Conservation (phyloP, 2,329 filamentous ascomycete species). For the Pyricularia sp. region DNA sequence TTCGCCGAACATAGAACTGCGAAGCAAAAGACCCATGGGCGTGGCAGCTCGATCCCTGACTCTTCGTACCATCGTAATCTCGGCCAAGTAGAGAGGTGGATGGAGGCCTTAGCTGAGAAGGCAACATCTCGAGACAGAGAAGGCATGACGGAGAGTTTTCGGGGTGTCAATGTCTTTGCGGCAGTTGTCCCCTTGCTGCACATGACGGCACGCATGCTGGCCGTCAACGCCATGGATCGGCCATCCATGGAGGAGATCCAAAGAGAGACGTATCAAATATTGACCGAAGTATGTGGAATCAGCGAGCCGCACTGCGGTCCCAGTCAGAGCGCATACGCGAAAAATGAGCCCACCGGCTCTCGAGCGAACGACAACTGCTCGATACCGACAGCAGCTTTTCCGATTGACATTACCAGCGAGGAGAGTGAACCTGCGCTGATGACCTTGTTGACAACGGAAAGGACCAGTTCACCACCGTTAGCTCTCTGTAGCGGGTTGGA, state of each 20-base stretch:
- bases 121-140: slow-evolving; percentile 22
- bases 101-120: slow-evolving; percentile 50
- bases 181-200: slow-evolving; percentile 43
- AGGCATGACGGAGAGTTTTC: slow-evolving; percentile 28
- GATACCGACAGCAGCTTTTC: neutral
- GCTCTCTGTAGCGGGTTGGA: slow-evolving; percentile 16
- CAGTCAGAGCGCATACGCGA: slow-evolving; percentile 13
- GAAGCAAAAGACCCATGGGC: slow-evolving; percentile 49
- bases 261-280: slow-evolving; percentile 39
- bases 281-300: slow-evolving; percentile 37
- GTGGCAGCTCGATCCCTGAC: slow-evolving; percentile 54
- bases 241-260: slow-evolving; percentile 43
- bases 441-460: neutral
- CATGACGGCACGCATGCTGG: slow-evolving; percentile 45
- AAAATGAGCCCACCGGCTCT: neutral
- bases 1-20: slow-evolving; percentile 58
- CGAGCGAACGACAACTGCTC: neutral
- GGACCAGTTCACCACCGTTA: neutral
- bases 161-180: slow-evolving; percentile 27
- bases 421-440: neutral
- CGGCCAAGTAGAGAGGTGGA: slow-evolving; percentile 60
- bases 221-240: slow-evolving; percentile 39
- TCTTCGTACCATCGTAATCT: slow-evolving; percentile 65
- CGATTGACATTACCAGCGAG: neutral
- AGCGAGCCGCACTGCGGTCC: slow-evolving; percentile 45